A percentile compares a stretch with the other conserved stretches of the same genome.
Conservation (phyloP, 2,329 filamentous ascomycete genomes). For the Trichoderma guizhouense region DNA sequence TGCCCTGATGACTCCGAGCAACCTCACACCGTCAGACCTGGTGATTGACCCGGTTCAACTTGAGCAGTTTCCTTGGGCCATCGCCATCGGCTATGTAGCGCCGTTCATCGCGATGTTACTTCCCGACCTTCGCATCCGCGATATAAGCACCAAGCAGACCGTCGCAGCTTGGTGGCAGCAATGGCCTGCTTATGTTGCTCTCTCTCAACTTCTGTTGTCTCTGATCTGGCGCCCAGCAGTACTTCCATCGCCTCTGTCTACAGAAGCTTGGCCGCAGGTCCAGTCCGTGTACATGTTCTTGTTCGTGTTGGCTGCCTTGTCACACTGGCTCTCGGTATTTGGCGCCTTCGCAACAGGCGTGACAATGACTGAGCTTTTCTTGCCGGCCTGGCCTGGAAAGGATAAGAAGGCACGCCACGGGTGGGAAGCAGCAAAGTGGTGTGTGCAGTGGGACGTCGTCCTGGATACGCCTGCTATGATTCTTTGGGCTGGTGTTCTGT, state of each 20-base stretch:
- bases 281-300: background rate
- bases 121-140: background rate
- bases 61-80: background rate
- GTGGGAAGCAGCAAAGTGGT: background rate
- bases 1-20: background rate
- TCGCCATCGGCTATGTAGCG: background rate
- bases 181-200: background rate
- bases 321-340: background rate
- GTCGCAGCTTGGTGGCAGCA: background rate
- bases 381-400: background rate
- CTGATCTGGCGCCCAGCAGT: background rate
- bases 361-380: background rate
- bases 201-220: background rate
- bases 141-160: background rate
- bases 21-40: background rate
- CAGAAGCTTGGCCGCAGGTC: background rate
- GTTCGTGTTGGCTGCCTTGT: background rate
- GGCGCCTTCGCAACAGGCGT: background rate
- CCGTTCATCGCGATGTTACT: background rate
- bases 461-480: background rate
- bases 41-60: background rate
- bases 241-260: background rate
- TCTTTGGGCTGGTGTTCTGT: background rate
- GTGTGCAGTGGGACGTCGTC: background rate
- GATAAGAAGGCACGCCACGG: background rate